Evolutionary conservation across 805 yeast species (phyloP).

Genomic region (Wickerhamomyces queroliae): DNA sequence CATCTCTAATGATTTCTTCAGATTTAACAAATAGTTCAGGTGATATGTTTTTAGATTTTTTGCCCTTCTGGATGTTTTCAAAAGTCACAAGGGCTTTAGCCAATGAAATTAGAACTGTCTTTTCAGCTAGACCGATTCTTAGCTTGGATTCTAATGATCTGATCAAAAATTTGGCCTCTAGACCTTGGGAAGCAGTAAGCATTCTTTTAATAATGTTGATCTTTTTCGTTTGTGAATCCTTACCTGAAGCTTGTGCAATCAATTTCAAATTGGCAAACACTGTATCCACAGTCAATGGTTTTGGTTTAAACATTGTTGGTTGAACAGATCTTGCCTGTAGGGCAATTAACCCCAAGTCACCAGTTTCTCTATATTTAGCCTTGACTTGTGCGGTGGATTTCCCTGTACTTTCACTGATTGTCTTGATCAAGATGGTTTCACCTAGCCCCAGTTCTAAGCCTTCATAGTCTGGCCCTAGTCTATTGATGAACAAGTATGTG

Average conservation of each 20-base stretch:
- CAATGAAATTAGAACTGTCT: constrained; percentile 77
- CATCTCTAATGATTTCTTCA: constrained; percentile 77
- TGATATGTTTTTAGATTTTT: constrained; percentile 20
- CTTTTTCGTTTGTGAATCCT: constrained; percentile 75
- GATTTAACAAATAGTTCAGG: constrained; percentile 50
- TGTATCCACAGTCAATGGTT: constrained; percentile 61
- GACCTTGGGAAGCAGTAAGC: constrained; percentile 79
- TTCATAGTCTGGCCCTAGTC: constrained; percentile 93
- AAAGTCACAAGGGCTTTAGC: constrained; percentile 74
- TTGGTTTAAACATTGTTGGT: constrained; percentile 90
- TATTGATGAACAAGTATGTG: constrained; percentile 80
- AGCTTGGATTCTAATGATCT: constrained; percentile 90
- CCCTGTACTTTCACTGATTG: constrained; percentile 88
- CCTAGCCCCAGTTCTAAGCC: constrained; percentile 93
- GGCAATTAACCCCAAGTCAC: constrained; percentile 91
- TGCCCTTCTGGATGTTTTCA: constrained; percentile 38
- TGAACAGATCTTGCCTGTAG: constrained; percentile 77
- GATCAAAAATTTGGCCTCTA: constrained; percentile 86
- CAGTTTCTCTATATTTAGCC: constrained; percentile 68
- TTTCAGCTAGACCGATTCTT: constrained; percentile 91
- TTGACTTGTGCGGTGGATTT: constrained; percentile 65
- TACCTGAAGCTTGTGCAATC: constrained; percentile 76
- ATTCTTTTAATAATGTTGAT: constrained; percentile 74
- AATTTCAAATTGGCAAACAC: constrained; percentile 72
- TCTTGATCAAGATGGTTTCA: constrained; percentile 81